Evolutionary conservation across 2,329 filamentous ascomycete species (phyloP).

Genomic region (Xylariomycetidae sp.): DNA sequence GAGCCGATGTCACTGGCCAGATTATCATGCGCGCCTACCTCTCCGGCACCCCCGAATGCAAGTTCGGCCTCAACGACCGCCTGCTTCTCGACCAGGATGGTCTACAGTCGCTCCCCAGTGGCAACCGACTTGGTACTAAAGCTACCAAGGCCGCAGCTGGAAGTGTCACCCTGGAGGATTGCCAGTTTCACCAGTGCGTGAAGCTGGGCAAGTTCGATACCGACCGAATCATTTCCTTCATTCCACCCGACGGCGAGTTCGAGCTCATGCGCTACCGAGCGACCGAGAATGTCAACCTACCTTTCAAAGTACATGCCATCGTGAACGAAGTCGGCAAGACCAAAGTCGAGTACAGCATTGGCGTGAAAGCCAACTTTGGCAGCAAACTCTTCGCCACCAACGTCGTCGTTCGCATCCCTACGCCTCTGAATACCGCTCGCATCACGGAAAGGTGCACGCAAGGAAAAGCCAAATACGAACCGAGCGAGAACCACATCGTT

Average conservation of each 20-base stretch:
- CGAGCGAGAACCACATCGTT: constrained; percentile 93
- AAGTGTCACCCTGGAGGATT: constrained; percentile 93
- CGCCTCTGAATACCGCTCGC: constrained; percentile 90
- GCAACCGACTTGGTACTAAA: constrained; percentile 75
- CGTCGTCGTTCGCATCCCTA: constrained; percentile 88
- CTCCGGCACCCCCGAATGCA: constrained; percentile 94
- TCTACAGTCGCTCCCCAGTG: constrained; percentile 59
- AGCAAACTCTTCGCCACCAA: constrained; percentile 96
- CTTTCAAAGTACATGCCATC: constrained; percentile 98
- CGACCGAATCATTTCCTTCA: constrained; percentile 93
- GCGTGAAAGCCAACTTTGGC: constrained; percentile 94
- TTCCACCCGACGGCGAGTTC: constrained; percentile 95
- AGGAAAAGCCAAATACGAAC: constrained; percentile 97
- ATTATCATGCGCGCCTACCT: constrained; percentile 99
- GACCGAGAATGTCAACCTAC: constrained; percentile 96
- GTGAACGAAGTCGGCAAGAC: constrained; percentile 96
- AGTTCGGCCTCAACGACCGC: constrained; percentile 95
- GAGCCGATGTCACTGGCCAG: constrained; percentile 93
- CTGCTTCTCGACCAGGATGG: constrained; percentile 79
- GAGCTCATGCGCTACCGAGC: constrained; percentile 98
- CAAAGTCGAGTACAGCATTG: constrained; percentile 98
- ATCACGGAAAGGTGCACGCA: constrained; percentile 91
- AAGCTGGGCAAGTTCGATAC: constrained; percentile 95
- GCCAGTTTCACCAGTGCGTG: constrained; percentile 98
- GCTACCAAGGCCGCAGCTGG: constrained; percentile 93